Evolutionary conservation across 352 stramenopile species (phyloP).

Genomic region (Phytophthora pinifolia): DNA sequence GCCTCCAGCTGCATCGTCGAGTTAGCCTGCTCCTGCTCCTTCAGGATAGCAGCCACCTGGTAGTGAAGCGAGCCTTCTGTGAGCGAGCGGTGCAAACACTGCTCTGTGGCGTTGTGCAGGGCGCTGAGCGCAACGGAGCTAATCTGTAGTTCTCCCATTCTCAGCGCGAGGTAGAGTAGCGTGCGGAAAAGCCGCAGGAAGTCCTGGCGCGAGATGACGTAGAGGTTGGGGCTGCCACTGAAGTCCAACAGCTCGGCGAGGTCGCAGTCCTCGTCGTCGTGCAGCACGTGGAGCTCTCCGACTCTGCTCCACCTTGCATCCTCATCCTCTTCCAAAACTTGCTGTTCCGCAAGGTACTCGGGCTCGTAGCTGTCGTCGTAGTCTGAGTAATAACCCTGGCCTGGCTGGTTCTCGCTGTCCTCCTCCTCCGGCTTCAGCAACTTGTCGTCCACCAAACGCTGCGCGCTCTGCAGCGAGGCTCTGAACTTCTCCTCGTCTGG

Average conservation of each 20-base stretch:
- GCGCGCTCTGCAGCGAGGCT: conserved; percentile 40
- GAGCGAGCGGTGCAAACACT: conserved; percentile 62
- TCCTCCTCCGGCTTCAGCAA: conserved; percentile 37
- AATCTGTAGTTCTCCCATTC: conserved; percentile 47
- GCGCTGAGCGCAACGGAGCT: conserved; percentile 71
- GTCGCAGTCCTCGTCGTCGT: conserved; percentile 27
- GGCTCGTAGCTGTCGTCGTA: conserved; percentile 48
- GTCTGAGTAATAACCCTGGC: conserved; percentile 78
- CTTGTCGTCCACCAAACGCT: conserved; percentile 51
- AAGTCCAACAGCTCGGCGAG: conserved; percentile 28
- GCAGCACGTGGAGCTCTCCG: conserved; percentile 36
- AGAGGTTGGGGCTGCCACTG: conserved; percentile 41
- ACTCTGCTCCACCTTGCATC: conserved; percentile 51
- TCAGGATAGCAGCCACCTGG: conserved; percentile 51
- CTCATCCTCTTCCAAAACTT: conserved; percentile 40
- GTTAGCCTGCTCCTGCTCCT: conserved; percentile 43
- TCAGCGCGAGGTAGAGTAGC: conserved; percentile 34
- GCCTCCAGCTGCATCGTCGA: conserved; percentile 37
- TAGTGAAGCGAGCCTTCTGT: conserved; percentile 59
- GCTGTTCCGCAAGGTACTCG: conserved; percentile 22
- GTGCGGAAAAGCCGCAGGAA: conserved; percentile 59
- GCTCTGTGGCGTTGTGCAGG: conserved; percentile 75
- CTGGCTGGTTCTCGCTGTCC: conserved; percentile 41
- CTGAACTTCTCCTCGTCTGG: conserved; percentile 46
- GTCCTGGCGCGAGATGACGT: conserved; percentile 65